phyloP scores from a whole-genome alignment of 148 eudicot genomes.

The Camellia japonica region DNA sequence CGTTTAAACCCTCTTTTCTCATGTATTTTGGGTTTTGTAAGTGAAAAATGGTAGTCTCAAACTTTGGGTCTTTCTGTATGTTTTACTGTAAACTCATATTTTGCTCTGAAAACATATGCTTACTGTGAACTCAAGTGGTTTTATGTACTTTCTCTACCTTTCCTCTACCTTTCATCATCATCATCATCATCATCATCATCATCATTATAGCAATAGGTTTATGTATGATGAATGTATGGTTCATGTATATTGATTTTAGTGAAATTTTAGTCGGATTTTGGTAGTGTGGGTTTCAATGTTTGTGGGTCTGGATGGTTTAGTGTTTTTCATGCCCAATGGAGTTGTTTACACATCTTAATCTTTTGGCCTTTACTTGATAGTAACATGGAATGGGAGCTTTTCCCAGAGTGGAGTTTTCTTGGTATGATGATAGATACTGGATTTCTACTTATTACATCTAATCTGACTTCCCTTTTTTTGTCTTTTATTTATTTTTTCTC shows the following conservation, averaged over 20 bases:
- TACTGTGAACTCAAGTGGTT: background rate
- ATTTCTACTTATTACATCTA: no score
- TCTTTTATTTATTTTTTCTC: no score
- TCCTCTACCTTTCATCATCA: no score
- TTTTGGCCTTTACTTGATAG: background rate
- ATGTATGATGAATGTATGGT: background rate
- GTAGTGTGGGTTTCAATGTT: background rate
- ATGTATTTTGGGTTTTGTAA: background rate
- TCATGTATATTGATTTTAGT: background rate
- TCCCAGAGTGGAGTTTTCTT: no score
- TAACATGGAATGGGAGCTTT: background rate
- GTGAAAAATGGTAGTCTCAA: background rate
- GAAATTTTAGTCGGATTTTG: background rate
- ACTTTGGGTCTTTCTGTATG: background rate
- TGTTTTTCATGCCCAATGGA: background rate
- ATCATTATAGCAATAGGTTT: background rate
- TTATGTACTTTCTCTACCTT: background rate
- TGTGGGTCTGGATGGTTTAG: background rate
- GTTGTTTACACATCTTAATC: background rate
- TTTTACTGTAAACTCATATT: background rate
- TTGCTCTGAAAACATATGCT: background rate
- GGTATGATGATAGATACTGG: background rate
- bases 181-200: no score
- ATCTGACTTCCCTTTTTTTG: no score
- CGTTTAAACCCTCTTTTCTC: background rate